These are phyloP conservation scores for Boehmeria nivea DNA, from an alignment of 306 rosid species.

Conservation along the genomic window DNA sequence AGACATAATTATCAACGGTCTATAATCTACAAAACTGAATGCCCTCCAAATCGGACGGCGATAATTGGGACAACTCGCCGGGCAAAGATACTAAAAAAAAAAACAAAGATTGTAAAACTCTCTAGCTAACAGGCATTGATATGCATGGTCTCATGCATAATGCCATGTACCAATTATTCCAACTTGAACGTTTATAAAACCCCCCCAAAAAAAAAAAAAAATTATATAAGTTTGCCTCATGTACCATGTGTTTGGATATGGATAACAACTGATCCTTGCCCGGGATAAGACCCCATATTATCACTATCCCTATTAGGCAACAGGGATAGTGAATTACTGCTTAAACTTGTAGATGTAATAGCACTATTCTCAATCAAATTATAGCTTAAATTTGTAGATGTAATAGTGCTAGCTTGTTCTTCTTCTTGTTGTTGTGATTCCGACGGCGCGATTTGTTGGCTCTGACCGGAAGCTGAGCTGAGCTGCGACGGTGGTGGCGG, in stretches of 20 bases:
- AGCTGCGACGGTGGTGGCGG: neutral
- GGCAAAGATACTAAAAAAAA: neutral
- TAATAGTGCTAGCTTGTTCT: neutral
- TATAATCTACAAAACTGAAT: slow-evolving; percentile 2
- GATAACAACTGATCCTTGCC: slow-evolving; percentile 25
- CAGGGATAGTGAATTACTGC: too few relatives aligned
- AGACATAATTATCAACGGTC: too few relatives aligned
- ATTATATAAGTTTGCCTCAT: neutral
- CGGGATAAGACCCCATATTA: too few relatives aligned
- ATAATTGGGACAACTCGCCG: too few relatives aligned
- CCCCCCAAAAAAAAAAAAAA: too few relatives aligned
- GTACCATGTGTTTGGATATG: slow-evolving; percentile 13
- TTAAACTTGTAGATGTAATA: neutral
- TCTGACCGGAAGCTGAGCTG: slow-evolving; percentile 6
- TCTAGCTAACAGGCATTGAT: too few relatives aligned
- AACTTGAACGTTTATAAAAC: slow-evolving; percentile 1
- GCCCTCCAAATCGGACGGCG: too few relatives aligned
- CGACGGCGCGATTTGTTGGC: slow-evolving; percentile 12
- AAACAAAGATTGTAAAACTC: too few relatives aligned
- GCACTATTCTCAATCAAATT: too few relatives aligned
- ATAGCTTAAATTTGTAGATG: too few relatives aligned
- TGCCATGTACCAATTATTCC: slow-evolving; percentile 7
- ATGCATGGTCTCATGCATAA: too few relatives aligned
- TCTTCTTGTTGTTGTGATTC: slow-evolving; percentile 22
- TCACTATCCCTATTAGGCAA: too few relatives aligned